Evolutionary conservation across 148 eudicot species (phyloP).

Genomic region (Vaccinium vitisidaea): DNA sequence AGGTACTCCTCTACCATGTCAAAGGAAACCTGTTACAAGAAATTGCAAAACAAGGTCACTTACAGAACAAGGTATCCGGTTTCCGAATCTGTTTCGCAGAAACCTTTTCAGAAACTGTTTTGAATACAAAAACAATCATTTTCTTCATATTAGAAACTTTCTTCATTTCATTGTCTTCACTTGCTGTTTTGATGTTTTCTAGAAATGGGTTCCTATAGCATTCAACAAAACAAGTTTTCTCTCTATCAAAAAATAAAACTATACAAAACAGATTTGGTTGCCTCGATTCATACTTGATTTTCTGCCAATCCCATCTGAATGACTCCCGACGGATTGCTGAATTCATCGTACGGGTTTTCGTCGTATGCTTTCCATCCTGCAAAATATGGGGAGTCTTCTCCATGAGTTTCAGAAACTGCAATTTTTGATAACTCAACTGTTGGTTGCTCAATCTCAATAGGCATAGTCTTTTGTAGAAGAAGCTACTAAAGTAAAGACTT

Average conservation of each 20-base stretch:
- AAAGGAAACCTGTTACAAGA: constrained; percentile 71
- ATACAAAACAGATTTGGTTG: not conserved
- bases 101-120: not conserved
- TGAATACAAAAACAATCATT: not conserved
- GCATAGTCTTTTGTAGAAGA: constrained; percentile 36
- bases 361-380: constrained; percentile 99
- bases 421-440: constrained; percentile 56
- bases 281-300: constrained; percentile 64
- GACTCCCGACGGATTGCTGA: constrained; percentile 65
- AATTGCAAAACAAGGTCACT: not conserved
- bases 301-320: constrained; percentile 98
- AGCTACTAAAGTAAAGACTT: not conserved
- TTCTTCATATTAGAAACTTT: too few relatives aligned
- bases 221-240: too few relatives aligned
- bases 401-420: constrained; percentile 89
- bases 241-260: too few relatives aligned
- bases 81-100: not conserved
- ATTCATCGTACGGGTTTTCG: constrained; percentile 73
- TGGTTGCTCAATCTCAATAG: constrained; percentile 63
- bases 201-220: too few relatives aligned
- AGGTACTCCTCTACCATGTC: constrained; percentile 81
- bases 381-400: constrained; percentile 93
- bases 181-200: too few relatives aligned
- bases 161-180: too few relatives aligned
- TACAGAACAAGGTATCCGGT: not conserved